These are phyloP conservation scores for Geotrichum australiense DNA, from an alignment of 1,139 yeast genomes.

Conservation along the genomic window DNA sequence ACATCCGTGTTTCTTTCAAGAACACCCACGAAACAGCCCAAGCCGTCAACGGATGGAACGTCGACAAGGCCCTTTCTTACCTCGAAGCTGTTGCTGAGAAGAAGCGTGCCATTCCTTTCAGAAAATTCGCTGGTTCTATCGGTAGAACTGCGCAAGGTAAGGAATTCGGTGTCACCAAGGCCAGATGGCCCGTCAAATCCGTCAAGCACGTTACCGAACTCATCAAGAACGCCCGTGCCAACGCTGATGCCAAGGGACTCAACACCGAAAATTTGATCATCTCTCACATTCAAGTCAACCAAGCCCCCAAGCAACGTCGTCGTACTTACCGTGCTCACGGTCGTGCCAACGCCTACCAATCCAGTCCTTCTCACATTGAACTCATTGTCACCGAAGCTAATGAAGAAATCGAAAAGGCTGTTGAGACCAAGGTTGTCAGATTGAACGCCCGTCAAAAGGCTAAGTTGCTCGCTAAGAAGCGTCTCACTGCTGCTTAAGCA, in stretches of 20 bases:
- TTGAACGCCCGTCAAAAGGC: slow-evolving; percentile 89
- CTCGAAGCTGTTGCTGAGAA: slow-evolving; percentile 95
- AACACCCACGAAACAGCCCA: slow-evolving; percentile 99
- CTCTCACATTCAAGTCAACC: slow-evolving; percentile 99
- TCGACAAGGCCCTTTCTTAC: slow-evolving; percentile 93
- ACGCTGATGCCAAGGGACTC: slow-evolving; percentile 99
- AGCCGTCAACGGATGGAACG: slow-evolving; percentile 97
- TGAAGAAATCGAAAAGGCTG: slow-evolving; percentile 90
- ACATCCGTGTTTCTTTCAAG: slow-evolving; percentile 99
- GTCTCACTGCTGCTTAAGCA: slow-evolving; percentile 36
- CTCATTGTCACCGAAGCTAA: slow-evolving; percentile 92
- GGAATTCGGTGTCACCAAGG: slow-evolving; percentile 99
- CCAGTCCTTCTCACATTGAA: slow-evolving; percentile 98
- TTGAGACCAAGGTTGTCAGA: slow-evolving; percentile 60
- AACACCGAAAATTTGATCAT: slow-evolving; percentile 89
- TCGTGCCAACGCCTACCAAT: slow-evolving; percentile 98
- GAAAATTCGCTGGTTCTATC: slow-evolving; percentile 93
- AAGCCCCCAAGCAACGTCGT: slow-evolving; percentile 99
- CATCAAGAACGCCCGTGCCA: slow-evolving; percentile 95
- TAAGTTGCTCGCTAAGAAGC: slow-evolving; percentile 82
- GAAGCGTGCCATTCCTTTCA: slow-evolving; percentile 99
- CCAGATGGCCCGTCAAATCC: slow-evolving; percentile 99
- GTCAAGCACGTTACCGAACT: slow-evolving; percentile 93
- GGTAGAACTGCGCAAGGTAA: slow-evolving; percentile 99
- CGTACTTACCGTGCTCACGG: slow-evolving; percentile 99